Evolutionary conservation across 768 basidiomycete species (phyloP), one percentile per base, ranked within the genome.

Genomic region (Gloeophyllum trabeum): DNA sequence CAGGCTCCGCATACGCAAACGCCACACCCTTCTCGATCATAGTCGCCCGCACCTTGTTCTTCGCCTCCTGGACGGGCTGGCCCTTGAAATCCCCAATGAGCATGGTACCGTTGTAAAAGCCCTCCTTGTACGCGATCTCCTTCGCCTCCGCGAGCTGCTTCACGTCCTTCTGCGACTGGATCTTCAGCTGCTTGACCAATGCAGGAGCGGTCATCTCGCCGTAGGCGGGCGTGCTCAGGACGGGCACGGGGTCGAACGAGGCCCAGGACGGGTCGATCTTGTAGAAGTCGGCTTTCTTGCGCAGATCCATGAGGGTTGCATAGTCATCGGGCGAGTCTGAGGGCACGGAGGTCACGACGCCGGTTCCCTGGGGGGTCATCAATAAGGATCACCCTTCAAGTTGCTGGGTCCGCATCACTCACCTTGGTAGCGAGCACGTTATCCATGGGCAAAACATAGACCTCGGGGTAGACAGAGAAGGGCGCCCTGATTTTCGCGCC

Each of bases 251-350:
- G 47, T 94, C 83, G 44, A 86, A 68, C 3, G 81, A 67, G 3
- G 76, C 79, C 94, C 94, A 99, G 19, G 74, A 65, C 4, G 91
- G 79, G 49, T 94, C 77, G 52, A 99, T 90, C 56, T 89, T 87
- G 73, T 97, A 99, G 65, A 81, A 93, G 41, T 91, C 91, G 37
- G 93, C 75, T 63, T 99, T 99, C 65, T 97, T 98, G 54, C 85
- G 83, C 23, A 99, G 71, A 55, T 98, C 94, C 52, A 77, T 77
- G 40, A 91, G 69, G 3, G 90, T 94, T 50, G 79, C 76, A 62
- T 78, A 98, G 58, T 99, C 96, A 58, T 98, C 96, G 3, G 96
- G 96, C 4, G 96, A 98, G 58, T 99, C 96, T 5, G 96, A 96
- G 0, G 96, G 93, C 4, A 96, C 93, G 30, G 90, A 98, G 4